phyloP scores from a whole-genome alignment of 2,329 filamentous ascomycete species.

The Ophiostoma quercus region DNA sequence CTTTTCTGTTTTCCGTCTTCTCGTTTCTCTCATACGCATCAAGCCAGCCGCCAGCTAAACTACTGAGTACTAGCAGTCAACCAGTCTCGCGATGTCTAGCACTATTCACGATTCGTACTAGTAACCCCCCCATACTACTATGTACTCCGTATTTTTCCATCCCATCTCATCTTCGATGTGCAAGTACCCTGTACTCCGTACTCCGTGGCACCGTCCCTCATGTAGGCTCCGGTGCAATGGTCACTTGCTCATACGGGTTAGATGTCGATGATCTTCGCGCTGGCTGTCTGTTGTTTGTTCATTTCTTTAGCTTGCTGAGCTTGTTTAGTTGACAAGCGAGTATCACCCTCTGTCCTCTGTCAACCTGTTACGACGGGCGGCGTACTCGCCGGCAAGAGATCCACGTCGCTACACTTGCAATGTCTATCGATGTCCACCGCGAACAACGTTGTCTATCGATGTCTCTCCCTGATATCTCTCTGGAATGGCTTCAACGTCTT shows the following conservation, averaged over 20 bases:
- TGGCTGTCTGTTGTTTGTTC: neutral
- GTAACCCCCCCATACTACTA: neutral
- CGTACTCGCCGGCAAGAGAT: neutral
- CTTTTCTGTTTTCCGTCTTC: neutral
- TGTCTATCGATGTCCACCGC: neutral
- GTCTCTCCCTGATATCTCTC: neutral
- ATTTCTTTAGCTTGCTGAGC: neutral
- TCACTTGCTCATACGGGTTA: neutral
- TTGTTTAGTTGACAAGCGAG: neutral
- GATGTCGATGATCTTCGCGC: neutral
- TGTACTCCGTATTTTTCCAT: neutral
- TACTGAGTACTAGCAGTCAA: neutral
- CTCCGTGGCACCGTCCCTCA: neutral
- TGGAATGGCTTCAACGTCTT: neutral
- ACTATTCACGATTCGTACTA: neutral
- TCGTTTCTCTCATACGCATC: neutral
- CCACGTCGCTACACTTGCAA: too few species aligned
- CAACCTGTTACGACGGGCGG: neutral
- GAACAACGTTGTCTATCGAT: too few species aligned
- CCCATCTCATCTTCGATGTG: constrained; percentile 4
- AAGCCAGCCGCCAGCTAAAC: neutral
- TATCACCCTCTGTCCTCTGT: neutral
- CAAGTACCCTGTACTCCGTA: neutral
- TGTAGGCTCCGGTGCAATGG: neutral
- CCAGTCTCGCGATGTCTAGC: neutral